These are phyloP conservation scores for Chlorella sp. DNA, from an alignment of 139 green algal species.

Conservation along the genomic window DNA sequence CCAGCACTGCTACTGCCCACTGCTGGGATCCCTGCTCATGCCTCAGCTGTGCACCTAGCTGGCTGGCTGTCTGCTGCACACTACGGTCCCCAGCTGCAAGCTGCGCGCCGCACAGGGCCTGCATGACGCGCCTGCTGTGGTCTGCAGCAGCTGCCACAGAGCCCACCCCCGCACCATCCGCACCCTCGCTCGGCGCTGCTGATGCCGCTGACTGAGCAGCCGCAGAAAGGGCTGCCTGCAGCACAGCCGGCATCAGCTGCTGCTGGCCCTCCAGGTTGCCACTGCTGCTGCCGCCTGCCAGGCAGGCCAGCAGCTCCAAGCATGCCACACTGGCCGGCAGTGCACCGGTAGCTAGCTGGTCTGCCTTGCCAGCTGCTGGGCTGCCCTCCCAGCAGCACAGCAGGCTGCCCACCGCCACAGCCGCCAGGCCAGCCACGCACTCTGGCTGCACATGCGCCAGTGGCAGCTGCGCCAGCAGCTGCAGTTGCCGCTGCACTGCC, in stretches of 20 bases:
- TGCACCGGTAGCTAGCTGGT: neutral
- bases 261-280: neutral
- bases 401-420: neutral
- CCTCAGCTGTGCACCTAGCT: neutral
- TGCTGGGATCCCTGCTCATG: neutral
- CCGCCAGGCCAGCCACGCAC: constrained; percentile 4
- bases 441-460: neutral
- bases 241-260: neutral
- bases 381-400: constrained; percentile 11
- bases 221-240: neutral
- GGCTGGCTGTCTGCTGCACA: neutral
- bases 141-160: neutral
- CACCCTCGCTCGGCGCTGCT: neutral
- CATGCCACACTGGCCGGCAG: neutral
- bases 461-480: constrained; percentile 18
- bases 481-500: neutral
- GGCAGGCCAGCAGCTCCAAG: neutral
- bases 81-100: neutral
- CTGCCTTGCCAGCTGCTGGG: neutral
- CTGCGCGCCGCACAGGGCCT: neutral
- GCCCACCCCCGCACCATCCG: no score
- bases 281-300: neutral
- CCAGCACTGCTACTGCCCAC: constrained; percentile 13
- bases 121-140: neutral
- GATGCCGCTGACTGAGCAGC: neutral